A percentile compares a stretch with the other conserved stretches of the same genome.
phyloP scores from a whole-genome alignment of 2,329 filamentous ascomycete species.

The Xylaria digitata region DNA sequence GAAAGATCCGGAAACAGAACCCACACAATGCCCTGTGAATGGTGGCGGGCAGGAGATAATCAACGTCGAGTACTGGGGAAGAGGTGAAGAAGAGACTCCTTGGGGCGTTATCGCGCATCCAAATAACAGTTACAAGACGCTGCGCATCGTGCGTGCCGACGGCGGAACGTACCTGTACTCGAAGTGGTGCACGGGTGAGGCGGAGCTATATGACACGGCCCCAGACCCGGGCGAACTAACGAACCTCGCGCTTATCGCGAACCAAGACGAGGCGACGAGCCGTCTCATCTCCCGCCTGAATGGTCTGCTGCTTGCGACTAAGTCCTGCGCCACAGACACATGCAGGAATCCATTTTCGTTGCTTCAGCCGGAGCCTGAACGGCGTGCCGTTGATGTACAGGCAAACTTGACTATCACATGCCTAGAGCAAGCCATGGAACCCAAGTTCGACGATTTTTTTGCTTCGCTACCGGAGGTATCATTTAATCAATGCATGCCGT shows the following conservation, averaged over 20 bases:
- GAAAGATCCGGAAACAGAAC: constrained; percentile 18
- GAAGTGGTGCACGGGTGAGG: constrained; percentile 34
- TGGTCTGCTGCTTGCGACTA: constrained; percentile 31
- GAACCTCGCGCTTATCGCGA: constrained; percentile 26
- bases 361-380: constrained; percentile 32
- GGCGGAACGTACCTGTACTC: constrained; percentile 33
- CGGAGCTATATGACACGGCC: constrained; percentile 35
- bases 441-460: constrained; percentile 34
- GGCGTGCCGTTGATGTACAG: constrained; percentile 15
- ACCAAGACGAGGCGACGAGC: constrained; percentile 39
- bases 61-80: constrained; percentile 38
- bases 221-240: constrained; percentile 33
- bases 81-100: constrained; percentile 29
- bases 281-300: constrained; percentile 36
- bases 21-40: constrained; percentile 14
- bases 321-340: constrained; percentile 34
- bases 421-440: constrained; percentile 36
- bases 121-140: constrained; percentile 34
- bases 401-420: constrained; percentile 33
- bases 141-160: constrained; percentile 34
- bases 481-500: constrained; percentile 30
- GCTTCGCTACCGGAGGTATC: constrained; percentile 25
- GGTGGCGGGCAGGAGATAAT: constrained; percentile 34
- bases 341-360: constrained; percentile 37
- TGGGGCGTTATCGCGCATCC: constrained; percentile 16